phyloP scores from a whole-genome alignment of 768 basidiomycete genomes.

The Xerocomellus amylosporus region DNA sequence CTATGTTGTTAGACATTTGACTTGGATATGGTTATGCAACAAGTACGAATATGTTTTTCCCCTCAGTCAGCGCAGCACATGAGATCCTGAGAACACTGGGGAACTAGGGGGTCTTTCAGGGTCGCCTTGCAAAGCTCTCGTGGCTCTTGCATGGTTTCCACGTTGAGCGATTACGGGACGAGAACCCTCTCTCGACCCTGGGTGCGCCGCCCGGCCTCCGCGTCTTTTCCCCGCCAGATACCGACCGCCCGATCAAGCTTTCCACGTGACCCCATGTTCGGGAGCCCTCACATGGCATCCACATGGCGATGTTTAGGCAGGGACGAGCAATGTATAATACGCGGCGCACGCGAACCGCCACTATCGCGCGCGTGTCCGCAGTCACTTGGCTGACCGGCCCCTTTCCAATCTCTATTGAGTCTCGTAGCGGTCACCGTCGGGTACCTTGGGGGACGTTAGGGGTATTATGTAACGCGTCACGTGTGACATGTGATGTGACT shows the following conservation, averaged over 20 bases:
- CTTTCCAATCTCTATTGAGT: neutral
- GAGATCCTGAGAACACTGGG: neutral
- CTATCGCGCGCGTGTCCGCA: too few species aligned
- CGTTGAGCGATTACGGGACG: constrained; percentile 3
- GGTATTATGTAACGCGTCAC: too few species aligned
- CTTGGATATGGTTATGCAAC: constrained; percentile 23
- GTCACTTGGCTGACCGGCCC: too few species aligned
- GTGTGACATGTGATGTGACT: too few species aligned
- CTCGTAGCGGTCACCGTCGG: too few species aligned
- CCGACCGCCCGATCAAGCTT: neutral
- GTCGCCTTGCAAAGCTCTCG: constrained; percentile 13
- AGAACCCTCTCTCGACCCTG: constrained; percentile 9
- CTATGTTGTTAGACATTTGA: constrained; percentile 10
- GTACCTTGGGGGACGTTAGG: neutral
- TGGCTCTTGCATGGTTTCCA: constrained; percentile 21
- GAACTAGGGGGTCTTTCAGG: constrained; percentile 1
- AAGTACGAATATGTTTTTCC: constrained; percentile 5
- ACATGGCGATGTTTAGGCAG: neutral
- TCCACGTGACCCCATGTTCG: constrained; percentile 3
- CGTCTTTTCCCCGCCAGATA: constrained; percentile 1
- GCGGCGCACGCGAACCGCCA: neutral
- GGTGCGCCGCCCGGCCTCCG: neutral
- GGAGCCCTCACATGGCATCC: constrained; percentile 1
- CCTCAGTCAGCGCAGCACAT: neutral
- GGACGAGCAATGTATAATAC: neutral